Conservation (phyloP, 768 basidiomycete species). For the Kwoniella sp. region DNA sequence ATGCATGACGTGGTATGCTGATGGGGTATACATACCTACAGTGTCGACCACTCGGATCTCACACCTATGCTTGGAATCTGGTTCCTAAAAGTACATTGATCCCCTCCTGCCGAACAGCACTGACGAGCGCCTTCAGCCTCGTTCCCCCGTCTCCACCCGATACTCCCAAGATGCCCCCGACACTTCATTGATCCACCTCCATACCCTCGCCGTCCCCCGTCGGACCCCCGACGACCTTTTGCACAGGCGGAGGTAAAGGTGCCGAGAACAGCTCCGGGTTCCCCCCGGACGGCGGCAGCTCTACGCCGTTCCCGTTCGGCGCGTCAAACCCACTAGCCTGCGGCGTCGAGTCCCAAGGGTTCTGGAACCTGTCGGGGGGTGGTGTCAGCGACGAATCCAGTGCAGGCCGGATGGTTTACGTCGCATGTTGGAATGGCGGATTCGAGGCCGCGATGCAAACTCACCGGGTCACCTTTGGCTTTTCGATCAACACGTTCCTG, state of each 20-base stretch:
- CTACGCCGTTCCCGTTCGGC: not conserved
- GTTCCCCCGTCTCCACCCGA: too few relatives aligned
- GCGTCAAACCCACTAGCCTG: conserved; percentile 11
- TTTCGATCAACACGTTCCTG: conserved; percentile 76
- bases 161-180: not conserved
- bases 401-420: conserved; percentile 1
- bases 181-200: conserved; percentile 7
- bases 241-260: conserved; percentile 12
- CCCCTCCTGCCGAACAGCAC: too few relatives aligned
- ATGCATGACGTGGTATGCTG: too few relatives aligned
- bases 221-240: conserved; percentile 2
- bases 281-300: conserved; percentile 9
- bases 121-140: too few relatives aligned
- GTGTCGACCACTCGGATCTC: too few relatives aligned
- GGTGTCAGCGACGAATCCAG: too few relatives aligned
- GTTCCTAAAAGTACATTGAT: too few relatives aligned
- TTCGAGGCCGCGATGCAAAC: too few relatives aligned
- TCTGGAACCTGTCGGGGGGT: conserved; percentile 35
- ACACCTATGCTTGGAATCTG: too few relatives aligned
- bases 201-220: not conserved
- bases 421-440: conserved; percentile 13
- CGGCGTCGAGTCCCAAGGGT: conserved; percentile 35
- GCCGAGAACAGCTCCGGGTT: conserved; percentile 14
- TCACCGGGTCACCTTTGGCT: conserved; percentile 82
- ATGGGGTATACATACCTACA: too few relatives aligned